Evolutionary conservation across 2,329 filamentous ascomycete species (phyloP).

Genomic region (Xenoacremonium recifei): DNA sequence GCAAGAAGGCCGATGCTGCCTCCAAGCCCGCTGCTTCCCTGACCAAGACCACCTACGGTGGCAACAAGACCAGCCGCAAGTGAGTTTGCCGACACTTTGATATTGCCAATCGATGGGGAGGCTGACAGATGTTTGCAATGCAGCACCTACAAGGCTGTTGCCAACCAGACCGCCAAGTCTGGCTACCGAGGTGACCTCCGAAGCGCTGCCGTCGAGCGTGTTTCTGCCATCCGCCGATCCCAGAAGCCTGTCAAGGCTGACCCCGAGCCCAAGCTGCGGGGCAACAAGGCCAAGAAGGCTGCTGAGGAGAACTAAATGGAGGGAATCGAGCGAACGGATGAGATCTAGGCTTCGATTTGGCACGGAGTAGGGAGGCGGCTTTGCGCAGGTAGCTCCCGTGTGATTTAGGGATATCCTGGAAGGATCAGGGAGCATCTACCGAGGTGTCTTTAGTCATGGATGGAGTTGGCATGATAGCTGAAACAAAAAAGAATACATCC

Average conservation of each 20-base stretch:
- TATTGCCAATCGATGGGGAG: not conserved
- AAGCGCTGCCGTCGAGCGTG: slow-evolving; percentile 77
- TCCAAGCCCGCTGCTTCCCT: slow-evolving; percentile 71
- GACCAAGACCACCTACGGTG: slow-evolving; percentile 66
- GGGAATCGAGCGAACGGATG: slow-evolving; percentile 9
- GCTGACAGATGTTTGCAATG: slow-evolving; percentile 7
- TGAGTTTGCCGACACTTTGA: slow-evolving; percentile 31
- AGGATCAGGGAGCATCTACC: slow-evolving; percentile 22
- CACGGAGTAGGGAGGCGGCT: slow-evolving; percentile 19
- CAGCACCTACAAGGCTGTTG: slow-evolving; percentile 87
- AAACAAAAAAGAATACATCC: slow-evolving; percentile 26
- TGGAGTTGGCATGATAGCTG: slow-evolving; percentile 28
- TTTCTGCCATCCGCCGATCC: slow-evolving; percentile 77
- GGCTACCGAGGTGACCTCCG: slow-evolving; percentile 83
- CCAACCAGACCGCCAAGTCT: slow-evolving; percentile 77
- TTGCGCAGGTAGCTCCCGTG: slow-evolving; percentile 17
- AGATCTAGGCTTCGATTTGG: slow-evolving; percentile 15
- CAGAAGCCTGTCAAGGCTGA: slow-evolving; percentile 77
- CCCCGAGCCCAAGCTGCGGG: slow-evolving; percentile 72
- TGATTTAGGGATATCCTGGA: slow-evolving; percentile 16
- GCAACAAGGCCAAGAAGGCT: slow-evolving; percentile 76
- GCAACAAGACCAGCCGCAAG: slow-evolving; percentile 75
- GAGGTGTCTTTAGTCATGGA: slow-evolving; percentile 25
- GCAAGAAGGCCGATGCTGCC: slow-evolving; percentile 75
- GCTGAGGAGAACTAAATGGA: slow-evolving; percentile 38